A percentile compares a stretch with the other conserved stretches of the same genome.
Evolutionary conservation across 768 basidiomycete species (phyloP).

Genomic region (Termitomyces sp.): DNA sequence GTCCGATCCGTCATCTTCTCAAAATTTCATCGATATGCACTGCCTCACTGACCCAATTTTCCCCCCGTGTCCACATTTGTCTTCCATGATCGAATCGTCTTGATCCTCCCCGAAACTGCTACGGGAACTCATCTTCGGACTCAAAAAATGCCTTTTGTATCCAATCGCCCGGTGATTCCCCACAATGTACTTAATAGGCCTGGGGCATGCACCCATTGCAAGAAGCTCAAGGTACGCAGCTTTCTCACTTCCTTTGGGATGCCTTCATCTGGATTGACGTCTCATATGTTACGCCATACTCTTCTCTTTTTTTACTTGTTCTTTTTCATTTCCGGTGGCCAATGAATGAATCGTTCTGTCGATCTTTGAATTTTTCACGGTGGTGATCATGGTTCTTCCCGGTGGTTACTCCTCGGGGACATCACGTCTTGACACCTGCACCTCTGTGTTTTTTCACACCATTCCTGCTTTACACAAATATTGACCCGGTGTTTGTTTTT

Average conservation of each 20-base stretch:
- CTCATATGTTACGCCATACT: conserved; percentile 9
- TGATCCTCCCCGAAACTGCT: background rate
- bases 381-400: conserved; percentile 2
- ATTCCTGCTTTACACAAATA: background rate
- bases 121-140: conserved; percentile 1
- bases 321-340: conserved; percentile 7
- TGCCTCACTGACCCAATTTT: conserved; percentile 7
- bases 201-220: conserved; percentile 83
- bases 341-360: conserved; percentile 10
- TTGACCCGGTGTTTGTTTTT: background rate
- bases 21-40: conserved; percentile 9
- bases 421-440: background rate
- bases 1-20: background rate
- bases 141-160: conserved; percentile 4
- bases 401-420: conserved; percentile 7
- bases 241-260: conserved; percentile 10
- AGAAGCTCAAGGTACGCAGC: conserved; percentile 72
- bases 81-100: background rate
- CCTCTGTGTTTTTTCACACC: background rate
- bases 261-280: conserved; percentile 10
- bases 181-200: conserved; percentile 38
- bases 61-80: background rate
- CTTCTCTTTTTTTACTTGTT: background rate
- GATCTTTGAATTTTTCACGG: conserved; percentile 12
- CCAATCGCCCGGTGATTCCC: conserved; percentile 2